Base-by-base conservation (phyloP, 176 grass and related monocot species). In the Areca catechu region DNA sequence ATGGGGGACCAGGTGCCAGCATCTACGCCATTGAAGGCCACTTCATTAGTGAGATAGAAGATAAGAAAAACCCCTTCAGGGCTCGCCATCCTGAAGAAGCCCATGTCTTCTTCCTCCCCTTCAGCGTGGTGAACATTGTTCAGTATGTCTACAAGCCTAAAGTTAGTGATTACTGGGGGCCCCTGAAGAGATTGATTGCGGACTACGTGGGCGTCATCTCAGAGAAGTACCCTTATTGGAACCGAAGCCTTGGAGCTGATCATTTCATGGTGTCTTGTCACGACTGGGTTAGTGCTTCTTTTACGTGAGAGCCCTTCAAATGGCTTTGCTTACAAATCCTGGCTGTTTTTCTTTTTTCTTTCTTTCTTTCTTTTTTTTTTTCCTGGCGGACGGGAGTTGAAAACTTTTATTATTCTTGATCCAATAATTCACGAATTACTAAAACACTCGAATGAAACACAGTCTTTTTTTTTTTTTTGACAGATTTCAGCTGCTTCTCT, bases 11-110 rank as follows among this genome's bases (percentile, higher is more conserved):
- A 10, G 49, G 66, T 28, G 61, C 79, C 0, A 77, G 73, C 77
- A 95, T 95, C 65, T 95, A 95, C 71, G 85, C 91, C 48, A 95
- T 89, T 14, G 86, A 90, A 76, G 90, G 86, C 5, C 80, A 95
- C 70, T 95, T 95, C 71, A 52, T 95, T 54, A 68, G 70, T 61
- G 91, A 95, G 83, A 79, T 95, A 48, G 91, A 90, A 56, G 86
- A 89, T 20, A 53, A 65, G 5, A 43, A 18, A 54, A 95, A 77
- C 71, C 83, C 60, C 20, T 90, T 95, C 74, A 54, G 76, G 2
- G 80, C 83, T 0, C 51, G 57, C 29, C 22, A 58, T 29, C 80
- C 83, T 1, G 73, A 22, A 15, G 80, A 96, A 66, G 91, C 91
- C 1, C 68, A 96, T 54, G 79, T 72, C 18, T 96, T 96, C 86